Conservation (phyloP, 2,329 filamentous ascomycete species). For the Xylariaceae sp. region DNA sequence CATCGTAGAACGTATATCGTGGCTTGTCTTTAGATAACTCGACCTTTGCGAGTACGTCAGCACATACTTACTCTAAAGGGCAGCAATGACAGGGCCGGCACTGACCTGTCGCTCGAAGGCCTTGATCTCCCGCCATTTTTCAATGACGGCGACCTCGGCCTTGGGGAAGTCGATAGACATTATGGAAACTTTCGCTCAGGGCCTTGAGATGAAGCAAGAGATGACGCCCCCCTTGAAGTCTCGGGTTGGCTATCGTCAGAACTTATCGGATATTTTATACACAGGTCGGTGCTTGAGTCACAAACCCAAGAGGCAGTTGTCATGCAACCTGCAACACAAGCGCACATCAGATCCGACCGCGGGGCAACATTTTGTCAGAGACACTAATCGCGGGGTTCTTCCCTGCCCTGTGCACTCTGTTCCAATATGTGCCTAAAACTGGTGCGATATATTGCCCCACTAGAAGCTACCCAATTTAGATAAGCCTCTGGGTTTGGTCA, state of each 20-base stretch:
- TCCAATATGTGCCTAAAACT: slow-evolving; percentile 3
- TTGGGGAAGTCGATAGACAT: slow-evolving; percentile 92
- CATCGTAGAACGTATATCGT: slow-evolving; percentile 93
- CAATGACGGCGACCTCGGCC: slow-evolving; percentile 80
- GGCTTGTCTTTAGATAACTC: slow-evolving; percentile 78
- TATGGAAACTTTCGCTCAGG: slow-evolving; percentile 19
- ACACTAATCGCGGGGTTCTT: slow-evolving; percentile 16
- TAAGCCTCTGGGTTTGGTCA: too few relatives aligned
- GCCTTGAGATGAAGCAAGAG: slow-evolving; percentile 2
- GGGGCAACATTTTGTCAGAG: slow-evolving; percentile 15
- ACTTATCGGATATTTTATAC: slow-evolving; percentile 1
- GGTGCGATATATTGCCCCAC: slow-evolving; percentile 8
- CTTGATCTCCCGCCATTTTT: slow-evolving; percentile 84
- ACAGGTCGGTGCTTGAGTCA: slow-evolving; percentile 12
- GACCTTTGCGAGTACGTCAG: too few relatives aligned
- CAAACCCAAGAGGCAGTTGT: slow-evolving; percentile 3
- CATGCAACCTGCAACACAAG: slow-evolving; percentile 6
- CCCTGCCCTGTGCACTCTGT: not conserved
- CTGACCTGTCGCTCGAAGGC: slow-evolving; percentile 79
- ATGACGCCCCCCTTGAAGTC: not conserved
- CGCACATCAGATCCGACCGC: slow-evolving; percentile 13
- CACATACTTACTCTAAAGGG: too few relatives aligned
- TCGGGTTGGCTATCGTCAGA: slow-evolving; percentile 2
- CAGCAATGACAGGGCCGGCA: too few relatives aligned
- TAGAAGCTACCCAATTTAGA: slow-evolving; percentile 8